Evolutionary conservation across 257 asterid genomes (phyloP).

Genomic region (Agastache rugosa): DNA sequence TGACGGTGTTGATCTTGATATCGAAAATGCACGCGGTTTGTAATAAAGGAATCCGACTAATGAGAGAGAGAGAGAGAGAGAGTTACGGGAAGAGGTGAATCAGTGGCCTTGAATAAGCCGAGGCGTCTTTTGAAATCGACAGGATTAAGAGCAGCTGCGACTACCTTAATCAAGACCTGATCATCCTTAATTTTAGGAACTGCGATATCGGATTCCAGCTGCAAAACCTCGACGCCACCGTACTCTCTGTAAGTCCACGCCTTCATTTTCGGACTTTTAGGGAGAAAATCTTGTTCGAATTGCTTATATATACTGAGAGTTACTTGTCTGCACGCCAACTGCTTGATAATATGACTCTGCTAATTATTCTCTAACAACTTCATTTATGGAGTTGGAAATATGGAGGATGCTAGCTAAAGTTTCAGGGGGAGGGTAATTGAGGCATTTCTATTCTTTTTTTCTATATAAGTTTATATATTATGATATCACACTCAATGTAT

Average conservation of each 20-base stretch:
- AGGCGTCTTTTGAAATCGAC: constrained; percentile 78
- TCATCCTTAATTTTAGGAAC: constrained; percentile 71
- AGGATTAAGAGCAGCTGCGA: constrained; percentile 87
- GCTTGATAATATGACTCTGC: neutral
- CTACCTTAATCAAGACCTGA: constrained; percentile 79
- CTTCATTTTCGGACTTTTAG: constrained; percentile 59
- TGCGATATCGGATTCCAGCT: constrained; percentile 52
- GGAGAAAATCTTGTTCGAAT: neutral
- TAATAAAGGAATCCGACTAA: too few relatives aligned
- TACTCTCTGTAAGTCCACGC: constrained; percentile 74
- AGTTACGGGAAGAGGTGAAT: constrained; percentile 83
- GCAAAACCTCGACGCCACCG: constrained; percentile 78
- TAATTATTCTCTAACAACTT: neutral
- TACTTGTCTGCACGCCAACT: neutral
- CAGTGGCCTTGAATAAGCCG: constrained; percentile 67
- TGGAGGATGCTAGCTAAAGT: too few relatives aligned
- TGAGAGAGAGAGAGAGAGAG: neutral
- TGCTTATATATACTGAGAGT: neutral
- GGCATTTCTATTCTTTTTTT: too few relatives aligned
- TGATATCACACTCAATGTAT: too few relatives aligned
- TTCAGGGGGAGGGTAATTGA: too few relatives aligned
- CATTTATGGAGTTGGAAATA: too few relatives aligned
- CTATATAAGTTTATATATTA: too few relatives aligned
- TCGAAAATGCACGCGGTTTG: too few relatives aligned
- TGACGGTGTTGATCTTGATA: too few relatives aligned